These are phyloP conservation scores for Hypericum androsaemum DNA, from an alignment of 345 rosid species.

Conservation along the genomic window DNA sequence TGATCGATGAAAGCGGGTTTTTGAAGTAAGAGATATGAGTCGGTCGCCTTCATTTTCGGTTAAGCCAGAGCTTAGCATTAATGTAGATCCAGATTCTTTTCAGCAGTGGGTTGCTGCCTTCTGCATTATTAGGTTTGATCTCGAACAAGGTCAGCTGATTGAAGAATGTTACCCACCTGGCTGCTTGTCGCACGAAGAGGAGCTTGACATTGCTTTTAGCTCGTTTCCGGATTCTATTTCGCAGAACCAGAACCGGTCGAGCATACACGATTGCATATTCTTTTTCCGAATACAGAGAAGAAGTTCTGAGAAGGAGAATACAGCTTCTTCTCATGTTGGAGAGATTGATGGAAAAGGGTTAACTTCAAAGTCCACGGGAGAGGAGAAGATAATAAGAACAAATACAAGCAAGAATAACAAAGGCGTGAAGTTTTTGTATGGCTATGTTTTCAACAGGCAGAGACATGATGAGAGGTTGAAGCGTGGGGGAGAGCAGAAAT, in stretches of 20 bases:
- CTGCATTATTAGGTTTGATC: slow-evolving; percentile 84
- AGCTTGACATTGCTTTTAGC: slow-evolving; percentile 81
- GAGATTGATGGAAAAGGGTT: slow-evolving; percentile 24
- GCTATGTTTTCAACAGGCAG: slow-evolving; percentile 88
- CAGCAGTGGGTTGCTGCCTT: slow-evolving; percentile 78
- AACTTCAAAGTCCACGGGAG: slow-evolving; percentile 18
- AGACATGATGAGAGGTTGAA: slow-evolving; percentile 92
- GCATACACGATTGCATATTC: slow-evolving; percentile 95
- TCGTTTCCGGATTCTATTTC: slow-evolving; percentile 96
- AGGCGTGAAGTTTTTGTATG: slow-evolving; percentile 50
- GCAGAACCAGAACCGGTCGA: slow-evolving; percentile 75
- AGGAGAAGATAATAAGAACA: slow-evolving; percentile 12
- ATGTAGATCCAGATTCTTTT: slow-evolving; percentile 54
- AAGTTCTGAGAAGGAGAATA: slow-evolving; percentile 22
- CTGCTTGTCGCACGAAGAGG: slow-evolving; percentile 61
- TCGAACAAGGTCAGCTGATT: slow-evolving; percentile 90
- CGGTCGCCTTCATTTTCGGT: slow-evolving; percentile 78
- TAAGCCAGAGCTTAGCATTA: slow-evolving; percentile 53
- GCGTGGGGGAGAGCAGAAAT: slow-evolving; percentile 96
- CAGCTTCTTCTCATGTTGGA: slow-evolving; percentile 19
- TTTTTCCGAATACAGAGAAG: slow-evolving; percentile 73
- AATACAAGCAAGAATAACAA: slow-evolving; percentile 7
- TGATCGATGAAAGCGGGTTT: slow-evolving; percentile 25
- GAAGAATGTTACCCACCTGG: slow-evolving; percentile 85
- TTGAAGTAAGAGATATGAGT: slow-evolving; percentile 50